phyloP scores from a whole-genome alignment of 306 rosid genomes.

The Purshia tridentata region DNA sequence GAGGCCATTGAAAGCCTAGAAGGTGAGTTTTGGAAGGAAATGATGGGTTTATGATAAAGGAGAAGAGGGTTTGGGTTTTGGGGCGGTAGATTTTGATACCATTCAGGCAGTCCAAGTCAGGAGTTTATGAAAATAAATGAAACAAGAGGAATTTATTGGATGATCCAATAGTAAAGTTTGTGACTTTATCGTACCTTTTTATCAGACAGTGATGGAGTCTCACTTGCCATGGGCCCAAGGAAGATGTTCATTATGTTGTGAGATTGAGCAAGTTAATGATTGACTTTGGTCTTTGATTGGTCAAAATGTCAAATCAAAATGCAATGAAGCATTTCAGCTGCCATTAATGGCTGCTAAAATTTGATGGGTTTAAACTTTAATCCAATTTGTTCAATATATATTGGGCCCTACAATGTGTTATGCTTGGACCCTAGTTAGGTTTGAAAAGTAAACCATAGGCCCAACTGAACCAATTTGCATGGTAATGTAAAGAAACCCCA shows the following conservation, averaged over 20 bases:
- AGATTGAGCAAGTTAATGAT: no score
- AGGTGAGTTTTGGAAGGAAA: neutral
- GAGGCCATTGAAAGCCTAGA: slow-evolving; percentile 57
- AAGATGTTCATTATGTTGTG: neutral
- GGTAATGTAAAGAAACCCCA: no score
- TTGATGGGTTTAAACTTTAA: neutral
- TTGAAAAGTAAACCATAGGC: neutral
- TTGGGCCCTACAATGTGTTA: neutral
- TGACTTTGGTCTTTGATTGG: neutral
- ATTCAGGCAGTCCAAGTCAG: neutral
- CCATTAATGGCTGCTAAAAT: neutral
- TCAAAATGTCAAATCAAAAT: no score
- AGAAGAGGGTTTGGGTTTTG: neutral
- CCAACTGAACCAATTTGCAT: neutral
- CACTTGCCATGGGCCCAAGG: slow-evolving; percentile 3
- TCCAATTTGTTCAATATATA: neutral
- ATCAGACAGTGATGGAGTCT: neutral
- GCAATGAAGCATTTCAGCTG: neutral
- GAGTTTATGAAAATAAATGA: no score
- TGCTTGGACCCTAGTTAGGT: neutral
- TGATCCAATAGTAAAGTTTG: neutral
- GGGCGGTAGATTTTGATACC: neutral
- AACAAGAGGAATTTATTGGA: neutral
- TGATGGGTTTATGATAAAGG: neutral
- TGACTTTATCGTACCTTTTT: neutral